A percentile compares a stretch with the other conserved stretches of the same genome.
These are phyloP conservation scores for Gnomoniopsis sp. DNA, from an alignment of 2,329 filamentous ascomycete species.

Conservation along the genomic window DNA sequence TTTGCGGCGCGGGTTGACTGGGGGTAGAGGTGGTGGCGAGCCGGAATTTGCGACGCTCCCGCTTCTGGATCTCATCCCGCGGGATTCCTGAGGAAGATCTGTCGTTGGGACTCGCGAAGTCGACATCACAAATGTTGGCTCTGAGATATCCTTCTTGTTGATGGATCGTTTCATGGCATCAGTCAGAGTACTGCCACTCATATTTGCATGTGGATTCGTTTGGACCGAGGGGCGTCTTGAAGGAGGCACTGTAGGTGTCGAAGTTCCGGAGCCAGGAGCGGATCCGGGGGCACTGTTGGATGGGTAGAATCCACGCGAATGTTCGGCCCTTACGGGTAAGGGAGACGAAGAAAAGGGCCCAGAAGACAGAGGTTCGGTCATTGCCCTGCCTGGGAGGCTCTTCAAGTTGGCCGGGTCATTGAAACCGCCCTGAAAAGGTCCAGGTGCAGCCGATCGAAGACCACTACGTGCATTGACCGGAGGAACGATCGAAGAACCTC, in stretches of 20 bases:
- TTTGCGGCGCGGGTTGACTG: slow-evolving; percentile 55
- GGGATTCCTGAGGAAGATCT: slow-evolving; percentile 31
- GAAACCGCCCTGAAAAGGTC: slow-evolving; percentile 25
- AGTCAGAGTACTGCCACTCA: slow-evolving; percentile 29
- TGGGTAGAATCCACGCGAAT: slow-evolving; percentile 31
- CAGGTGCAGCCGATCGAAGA: slow-evolving; percentile 21
- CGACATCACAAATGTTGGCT: slow-evolving; percentile 45
- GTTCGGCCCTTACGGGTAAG: slow-evolving; percentile 24
- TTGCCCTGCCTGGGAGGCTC: slow-evolving; percentile 28
- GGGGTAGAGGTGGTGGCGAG: slow-evolving; percentile 49
- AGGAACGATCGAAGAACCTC: slow-evolving; percentile 45
- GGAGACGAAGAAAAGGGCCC: slow-evolving; percentile 46
- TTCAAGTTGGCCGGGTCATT: slow-evolving; percentile 31
- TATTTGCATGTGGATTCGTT: slow-evolving; percentile 26
- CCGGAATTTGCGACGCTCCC: slow-evolving; percentile 31
- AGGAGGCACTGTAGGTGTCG: slow-evolving; percentile 27
- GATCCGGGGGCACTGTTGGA: slow-evolving; percentile 27
- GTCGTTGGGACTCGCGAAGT: slow-evolving; percentile 43
- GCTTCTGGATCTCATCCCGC: slow-evolving; percentile 29
- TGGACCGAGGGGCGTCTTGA: slow-evolving; percentile 32
- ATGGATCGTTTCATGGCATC: slow-evolving; percentile 40
- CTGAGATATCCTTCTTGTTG: slow-evolving; percentile 47
- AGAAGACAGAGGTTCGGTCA: slow-evolving; percentile 31
- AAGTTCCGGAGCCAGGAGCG: slow-evolving; percentile 31
- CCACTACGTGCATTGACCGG: slow-evolving; percentile 36